Evolutionary conservation across 2,329 filamentous ascomycete species (phyloP), one percentile per base, ranked within the genome.

Genomic region (Xylaria arbuscula): DNA sequence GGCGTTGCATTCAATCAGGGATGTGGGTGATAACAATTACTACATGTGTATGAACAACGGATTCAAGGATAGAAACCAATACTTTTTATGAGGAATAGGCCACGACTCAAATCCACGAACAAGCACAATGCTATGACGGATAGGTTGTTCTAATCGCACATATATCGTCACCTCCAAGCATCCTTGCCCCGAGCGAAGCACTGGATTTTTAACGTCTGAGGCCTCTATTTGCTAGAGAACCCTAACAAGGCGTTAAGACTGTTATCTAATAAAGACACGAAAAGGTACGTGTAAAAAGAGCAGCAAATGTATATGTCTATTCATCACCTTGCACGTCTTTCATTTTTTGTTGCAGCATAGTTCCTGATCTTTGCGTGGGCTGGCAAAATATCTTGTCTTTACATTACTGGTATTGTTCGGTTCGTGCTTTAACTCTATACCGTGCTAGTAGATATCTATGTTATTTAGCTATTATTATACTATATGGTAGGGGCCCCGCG

Each of bases 31-130:
- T 34, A 59, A 48, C 17, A 38, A 50, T 42, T 19, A 32, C 15
- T 53, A 42, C 62, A 45, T 11, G 47, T 51, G 57, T 45, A 55
- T 58, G 32, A 42, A 45, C 61, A 60, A 45, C 38, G 45, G 15
- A 53, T n/a, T 17, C 32, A 17, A 17, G 53, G 53, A 54, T 47
- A 57, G 66, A 58, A 54, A 28, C 38, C 45, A 24, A 42, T 58
- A 17, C 19, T 32, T 42, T 40, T 61, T 19, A 36, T 28, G 40
- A 45, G 19, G 13, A 51, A 51, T 57, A 47, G 51, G 48, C 5
- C 15, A 34, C 17, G 32, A n/a, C 28, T 28, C 11, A 54, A 54
- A 34, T 19, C 10, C 32, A 13, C 8, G 13, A 50, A 17, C 4
- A 36, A 40, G 32, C 40, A 9, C 17, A 38, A 19, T 24, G 15